A percentile compares a stretch with the other conserved stretches of the same genome.
phyloP scores from a whole-genome alignment of 2,329 filamentous ascomycete genomes.

The Cladophialophora chaetospira region DNA sequence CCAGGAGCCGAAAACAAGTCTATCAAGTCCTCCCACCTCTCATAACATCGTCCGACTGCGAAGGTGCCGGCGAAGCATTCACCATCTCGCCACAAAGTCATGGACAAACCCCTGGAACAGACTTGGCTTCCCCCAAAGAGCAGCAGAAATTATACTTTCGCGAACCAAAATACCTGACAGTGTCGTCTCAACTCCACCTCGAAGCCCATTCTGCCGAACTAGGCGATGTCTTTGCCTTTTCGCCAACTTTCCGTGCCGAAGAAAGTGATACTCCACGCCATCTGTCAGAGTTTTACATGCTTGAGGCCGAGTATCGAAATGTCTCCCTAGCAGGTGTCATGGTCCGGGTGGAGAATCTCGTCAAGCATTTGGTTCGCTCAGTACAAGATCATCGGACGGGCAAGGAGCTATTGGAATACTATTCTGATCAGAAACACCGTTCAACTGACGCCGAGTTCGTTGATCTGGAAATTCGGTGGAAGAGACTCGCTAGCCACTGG shows the following conservation, averaged over 20 bases:
- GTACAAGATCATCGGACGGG: slow-evolving; percentile 42
- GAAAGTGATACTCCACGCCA: slow-evolving; percentile 91
- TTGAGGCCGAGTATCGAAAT: slow-evolving; percentile 83
- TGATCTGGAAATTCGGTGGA: slow-evolving; percentile 64
- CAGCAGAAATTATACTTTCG: slow-evolving; percentile 70
- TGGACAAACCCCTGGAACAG: slow-evolving; percentile 13
- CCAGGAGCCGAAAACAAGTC: slow-evolving; percentile 64
- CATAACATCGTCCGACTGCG: slow-evolving; percentile 95
- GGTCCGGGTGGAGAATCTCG: slow-evolving; percentile 75
- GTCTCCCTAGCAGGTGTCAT: slow-evolving; percentile 72
- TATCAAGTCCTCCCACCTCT: slow-evolving; percentile 83
- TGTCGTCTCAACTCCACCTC: slow-evolving; percentile 91
- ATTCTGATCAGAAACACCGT: slow-evolving; percentile 28
- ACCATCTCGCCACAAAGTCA: slow-evolving; percentile 56
- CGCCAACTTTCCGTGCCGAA: slow-evolving; percentile 91
- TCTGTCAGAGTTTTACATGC: slow-evolving; percentile 97
- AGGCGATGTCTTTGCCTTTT: slow-evolving; percentile 89
- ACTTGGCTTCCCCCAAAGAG: slow-evolving; percentile 35
- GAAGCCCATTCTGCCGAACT: slow-evolving; percentile 88
- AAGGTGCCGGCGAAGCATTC: slow-evolving; percentile 94
- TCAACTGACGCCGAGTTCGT: slow-evolving; percentile 16
- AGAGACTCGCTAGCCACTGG: slow-evolving; percentile 68
- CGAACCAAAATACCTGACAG: slow-evolving; percentile 87
- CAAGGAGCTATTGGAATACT: slow-evolving; percentile 55
- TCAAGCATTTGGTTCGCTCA: slow-evolving; percentile 48